A percentile compares a stretch with the other conserved stretches of the same genome.
Conservation (phyloP, 1,284 basidiomycete species). For the Peniophora sp. region DNA sequence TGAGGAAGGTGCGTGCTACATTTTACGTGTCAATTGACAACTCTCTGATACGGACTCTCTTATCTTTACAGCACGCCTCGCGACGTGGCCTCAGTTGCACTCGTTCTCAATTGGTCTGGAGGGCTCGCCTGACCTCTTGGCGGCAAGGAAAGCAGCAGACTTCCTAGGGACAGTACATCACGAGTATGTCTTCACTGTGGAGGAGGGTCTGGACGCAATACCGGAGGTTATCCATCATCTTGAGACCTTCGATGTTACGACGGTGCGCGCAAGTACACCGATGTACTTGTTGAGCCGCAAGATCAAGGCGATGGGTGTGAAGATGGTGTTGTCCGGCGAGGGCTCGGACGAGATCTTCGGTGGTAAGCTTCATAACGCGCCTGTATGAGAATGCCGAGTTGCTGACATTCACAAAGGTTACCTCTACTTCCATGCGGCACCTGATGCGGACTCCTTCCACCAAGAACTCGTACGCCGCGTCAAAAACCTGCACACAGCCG, state of each 20-base stretch:
- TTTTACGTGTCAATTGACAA: not conserved
- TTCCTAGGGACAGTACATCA: constrained; percentile 95
- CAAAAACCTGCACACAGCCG: constrained; percentile 96
- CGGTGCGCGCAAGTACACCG: constrained; percentile 94
- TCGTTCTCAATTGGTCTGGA: constrained; percentile 97
- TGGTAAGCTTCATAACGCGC: constrained; percentile 50
- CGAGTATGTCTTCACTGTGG: constrained; percentile 97
- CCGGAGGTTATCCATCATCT: constrained; percentile 98
- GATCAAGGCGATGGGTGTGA: constrained; percentile 99
- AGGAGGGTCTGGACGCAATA: constrained; percentile 96
- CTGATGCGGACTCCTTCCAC: constrained; percentile 85
- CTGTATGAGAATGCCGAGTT: no score
- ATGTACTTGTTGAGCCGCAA: constrained; percentile 97
- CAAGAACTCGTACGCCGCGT: constrained; percentile 93
- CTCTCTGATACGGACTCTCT: constrained; percentile 3
- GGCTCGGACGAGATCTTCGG: constrained; percentile 98
- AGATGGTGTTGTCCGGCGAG: constrained; percentile 99
- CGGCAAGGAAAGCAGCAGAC: constrained; percentile 90
- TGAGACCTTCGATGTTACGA: constrained; percentile 99
- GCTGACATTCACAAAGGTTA: constrained; percentile 54
- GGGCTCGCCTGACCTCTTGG: constrained; percentile 92
- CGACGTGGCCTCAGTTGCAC: constrained; percentile 94
- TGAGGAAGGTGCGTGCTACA: constrained; percentile 43
- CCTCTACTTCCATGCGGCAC: constrained; percentile 99
- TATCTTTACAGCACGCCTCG: constrained; percentile 52